Evolutionary conservation across 768 basidiomycete genomes (phyloP).

Genomic region (Scleroderma bovista): DNA sequence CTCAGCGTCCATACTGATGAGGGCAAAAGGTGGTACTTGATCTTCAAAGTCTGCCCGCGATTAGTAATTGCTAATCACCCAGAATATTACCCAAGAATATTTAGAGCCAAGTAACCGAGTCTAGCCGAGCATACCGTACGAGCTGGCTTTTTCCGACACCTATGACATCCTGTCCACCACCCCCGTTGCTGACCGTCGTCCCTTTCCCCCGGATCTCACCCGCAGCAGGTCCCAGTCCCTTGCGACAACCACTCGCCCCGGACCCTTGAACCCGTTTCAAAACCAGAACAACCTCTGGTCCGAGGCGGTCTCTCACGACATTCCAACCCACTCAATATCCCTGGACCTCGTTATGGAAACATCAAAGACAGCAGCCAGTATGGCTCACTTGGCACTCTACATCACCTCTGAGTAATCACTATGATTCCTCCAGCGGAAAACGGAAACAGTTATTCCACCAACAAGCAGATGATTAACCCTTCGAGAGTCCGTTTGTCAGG

Average conservation of each 20-base stretch:
- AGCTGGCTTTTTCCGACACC: slow-evolving; percentile 50
- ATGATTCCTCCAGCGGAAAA: slow-evolving; percentile 43
- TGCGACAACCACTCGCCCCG: slow-evolving; percentile 51
- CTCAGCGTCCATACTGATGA: too few species aligned
- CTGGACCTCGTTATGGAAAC: slow-evolving; percentile 49
- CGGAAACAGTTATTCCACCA: slow-evolving; percentile 43
- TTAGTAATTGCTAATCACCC: too few species aligned
- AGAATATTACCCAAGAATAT: too few species aligned
- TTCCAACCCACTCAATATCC: slow-evolving; percentile 54
- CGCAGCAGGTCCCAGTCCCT: slow-evolving; percentile 77
- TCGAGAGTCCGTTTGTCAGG: slow-evolving; percentile 81
- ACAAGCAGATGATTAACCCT: slow-evolving; percentile 42
- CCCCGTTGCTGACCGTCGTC: slow-evolving; percentile 44
- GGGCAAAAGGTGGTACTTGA: too few species aligned
- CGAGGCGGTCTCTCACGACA: slow-evolving; percentile 44
- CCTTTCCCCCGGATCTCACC: slow-evolving; percentile 55
- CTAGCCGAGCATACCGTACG: too few species aligned
- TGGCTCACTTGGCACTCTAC: slow-evolving; percentile 51
- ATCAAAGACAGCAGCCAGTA: slow-evolving; percentile 61
- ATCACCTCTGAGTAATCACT: slow-evolving; percentile 49
- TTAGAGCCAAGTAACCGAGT: too few species aligned
- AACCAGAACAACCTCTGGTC: slow-evolving; percentile 44
- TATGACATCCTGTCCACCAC: slow-evolving; percentile 50
- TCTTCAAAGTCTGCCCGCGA: too few species aligned
- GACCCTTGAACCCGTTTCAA: slow-evolving; percentile 44